phyloP scores from a whole-genome alignment of 2,329 filamentous ascomycete species.

The Amauroascus niger region DNA sequence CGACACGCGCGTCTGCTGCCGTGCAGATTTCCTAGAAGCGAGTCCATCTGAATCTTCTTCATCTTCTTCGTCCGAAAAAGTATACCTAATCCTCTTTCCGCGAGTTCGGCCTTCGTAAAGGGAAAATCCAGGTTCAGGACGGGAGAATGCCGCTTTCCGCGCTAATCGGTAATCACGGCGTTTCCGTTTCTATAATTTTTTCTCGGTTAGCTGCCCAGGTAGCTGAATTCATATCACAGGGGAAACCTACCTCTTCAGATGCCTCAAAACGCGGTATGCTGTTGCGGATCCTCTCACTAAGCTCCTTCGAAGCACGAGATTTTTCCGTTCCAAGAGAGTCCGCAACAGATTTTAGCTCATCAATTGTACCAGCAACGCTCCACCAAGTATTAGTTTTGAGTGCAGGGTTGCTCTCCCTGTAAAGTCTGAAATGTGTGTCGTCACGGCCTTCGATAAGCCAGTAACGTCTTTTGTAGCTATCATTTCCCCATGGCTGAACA shows the following conservation, averaged over 20 bases:
- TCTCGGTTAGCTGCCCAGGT: constrained; percentile 16
- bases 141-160: constrained; percentile 76
- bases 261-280: constrained; percentile 86
- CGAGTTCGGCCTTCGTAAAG: constrained; percentile 93
- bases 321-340: constrained; percentile 72
- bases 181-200: constrained; percentile 65
- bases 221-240: constrained; percentile 17
- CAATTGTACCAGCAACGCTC: constrained; percentile 82
- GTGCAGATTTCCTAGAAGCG: constrained; percentile 51
- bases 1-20: constrained; percentile 59
- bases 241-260: constrained; percentile 66
- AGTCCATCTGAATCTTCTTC: constrained; percentile 55
- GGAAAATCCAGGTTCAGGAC: constrained; percentile 81
- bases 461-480: constrained; percentile 85
- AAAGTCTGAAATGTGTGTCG: constrained; percentile 87
- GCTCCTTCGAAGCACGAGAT: constrained; percentile 65
- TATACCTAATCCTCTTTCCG: constrained; percentile 94
- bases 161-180: constrained; percentile 82
- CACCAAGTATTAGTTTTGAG: constrained; percentile 75
- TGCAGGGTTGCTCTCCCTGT: constrained; percentile 77
- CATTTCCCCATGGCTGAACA: constrained; percentile 81
- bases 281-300: constrained; percentile 65
- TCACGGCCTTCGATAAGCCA: constrained; percentile 89
- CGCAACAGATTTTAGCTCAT: constrained; percentile 66
- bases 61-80: constrained; percentile 80